Evolutionary conservation across 768 basidiomycete species (phyloP).

Genomic region (Mycena rosella): DNA sequence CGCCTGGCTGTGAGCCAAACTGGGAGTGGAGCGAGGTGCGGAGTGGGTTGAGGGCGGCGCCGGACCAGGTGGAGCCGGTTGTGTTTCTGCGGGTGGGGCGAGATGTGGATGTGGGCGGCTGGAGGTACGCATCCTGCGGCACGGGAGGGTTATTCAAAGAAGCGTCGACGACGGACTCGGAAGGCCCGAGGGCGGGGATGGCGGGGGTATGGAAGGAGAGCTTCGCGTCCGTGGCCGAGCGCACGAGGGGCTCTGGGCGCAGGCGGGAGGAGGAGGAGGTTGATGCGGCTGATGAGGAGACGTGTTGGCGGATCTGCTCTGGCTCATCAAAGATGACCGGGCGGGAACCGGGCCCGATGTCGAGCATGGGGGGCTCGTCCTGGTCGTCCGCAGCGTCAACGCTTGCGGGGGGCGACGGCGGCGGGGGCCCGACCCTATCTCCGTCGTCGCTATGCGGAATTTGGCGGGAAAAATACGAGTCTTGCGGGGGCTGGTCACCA

Average conservation of each 20-base stretch:
- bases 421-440: constrained; percentile 45
- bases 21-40: constrained; percentile 49
- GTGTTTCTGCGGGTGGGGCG: constrained; percentile 77
- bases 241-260: constrained; percentile 51
- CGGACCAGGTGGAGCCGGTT: constrained; percentile 64
- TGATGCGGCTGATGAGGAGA: constrained; percentile 32
- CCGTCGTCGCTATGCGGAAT: constrained; percentile 30
- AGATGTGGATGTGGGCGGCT: constrained; percentile 60
- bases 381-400: constrained; percentile 44
- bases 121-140: constrained; percentile 62
- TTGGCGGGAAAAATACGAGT: constrained; percentile 50
- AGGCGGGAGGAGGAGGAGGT: constrained; percentile 43
- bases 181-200: constrained; percentile 21
- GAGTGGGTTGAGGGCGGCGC: constrained; percentile 29
- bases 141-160: constrained; percentile 41
- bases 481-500: constrained; percentile 55
- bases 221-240: constrained; percentile 66
- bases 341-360: constrained; percentile 21
- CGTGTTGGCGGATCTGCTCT: constrained; percentile 38
- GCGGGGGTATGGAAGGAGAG: constrained; percentile 49
- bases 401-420: constrained; percentile 51
- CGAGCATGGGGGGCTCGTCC: constrained; percentile 36
- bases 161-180: constrained; percentile 27
- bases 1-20: constrained; percentile 48
- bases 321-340: constrained; percentile 52